These are phyloP conservation scores for Clitopilus hobsonii DNA, from an alignment of 768 basidiomycete genomes.

Conservation along the genomic window DNA sequence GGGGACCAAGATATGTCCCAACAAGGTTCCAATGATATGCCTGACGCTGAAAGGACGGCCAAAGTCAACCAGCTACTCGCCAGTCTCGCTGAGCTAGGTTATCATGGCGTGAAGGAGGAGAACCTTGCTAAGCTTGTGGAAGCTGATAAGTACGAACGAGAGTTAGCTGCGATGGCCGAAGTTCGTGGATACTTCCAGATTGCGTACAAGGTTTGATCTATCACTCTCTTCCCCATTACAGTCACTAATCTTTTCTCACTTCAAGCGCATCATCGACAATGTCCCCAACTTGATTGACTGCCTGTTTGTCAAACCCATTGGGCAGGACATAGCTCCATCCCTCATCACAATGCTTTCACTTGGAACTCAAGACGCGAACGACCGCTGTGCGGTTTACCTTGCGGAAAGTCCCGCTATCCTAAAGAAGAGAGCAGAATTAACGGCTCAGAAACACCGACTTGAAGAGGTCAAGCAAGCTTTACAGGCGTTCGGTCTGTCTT, in stretches of 20 bases:
- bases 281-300: conserved; percentile 28
- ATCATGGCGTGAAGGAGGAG: conserved; percentile 17
- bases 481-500: conserved; percentile 16
- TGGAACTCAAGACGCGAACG: conserved; percentile 26
- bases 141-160: conserved; percentile 33
- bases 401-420: conserved; percentile 39
- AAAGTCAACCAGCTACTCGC: conserved; percentile 19
- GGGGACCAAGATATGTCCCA: not conserved
- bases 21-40: not conserved
- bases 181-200: conserved; percentile 42
- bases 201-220: conserved; percentile 37
- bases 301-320: conserved; percentile 27
- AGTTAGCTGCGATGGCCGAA: conserved; percentile 38
- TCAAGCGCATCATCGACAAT: conserved; percentile 41
- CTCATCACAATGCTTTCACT: conserved; percentile 31
- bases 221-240: not conserved
- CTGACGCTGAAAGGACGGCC: not conserved
- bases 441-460: conserved; percentile 27
- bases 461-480: conserved; percentile 35
- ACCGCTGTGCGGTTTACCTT: conserved; percentile 35
- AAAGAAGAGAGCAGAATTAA: conserved; percentile 27
- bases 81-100: conserved; percentile 24
- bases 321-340: conserved; percentile 23
- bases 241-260: not conserved
- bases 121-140: conserved; percentile 28